Conservation (phyloP, 2,329 filamentous ascomycete species). For the Colletotrichum sp. region DNA sequence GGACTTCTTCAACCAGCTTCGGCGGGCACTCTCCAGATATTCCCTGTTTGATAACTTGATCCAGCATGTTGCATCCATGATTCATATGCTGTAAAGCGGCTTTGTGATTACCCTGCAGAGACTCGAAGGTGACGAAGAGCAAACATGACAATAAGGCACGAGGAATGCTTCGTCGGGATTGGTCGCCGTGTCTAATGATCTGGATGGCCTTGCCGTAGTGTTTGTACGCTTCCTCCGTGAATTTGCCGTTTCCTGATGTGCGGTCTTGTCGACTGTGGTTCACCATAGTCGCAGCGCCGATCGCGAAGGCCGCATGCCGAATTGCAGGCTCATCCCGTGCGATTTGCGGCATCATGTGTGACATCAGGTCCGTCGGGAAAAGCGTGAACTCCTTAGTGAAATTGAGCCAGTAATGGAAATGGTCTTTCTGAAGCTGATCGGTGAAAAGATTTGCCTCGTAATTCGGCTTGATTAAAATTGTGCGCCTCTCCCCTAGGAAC, state of each 20-base stretch:
- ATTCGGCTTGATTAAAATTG: not conserved
- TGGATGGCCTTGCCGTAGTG: conserved; percentile 46
- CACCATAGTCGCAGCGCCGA: conserved; percentile 33
- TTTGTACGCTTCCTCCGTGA: conserved; percentile 30
- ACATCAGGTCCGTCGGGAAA: conserved; percentile 1
- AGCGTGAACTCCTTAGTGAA: not conserved
- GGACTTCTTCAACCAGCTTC: not conserved
- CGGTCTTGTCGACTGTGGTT: conserved; percentile 33
- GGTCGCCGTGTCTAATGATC: conserved; percentile 33
- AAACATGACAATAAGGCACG: conserved; percentile 43
- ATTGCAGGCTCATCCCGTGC: conserved; percentile 27
- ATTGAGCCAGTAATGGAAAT: conserved; percentile 7
- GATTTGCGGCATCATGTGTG: conserved; percentile 21
- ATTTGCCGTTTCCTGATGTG: not conserved
- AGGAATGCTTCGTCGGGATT: conserved; percentile 34
- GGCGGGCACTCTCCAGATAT: not conserved
- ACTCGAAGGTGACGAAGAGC: conserved; percentile 45
- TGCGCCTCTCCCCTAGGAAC: not conserved
- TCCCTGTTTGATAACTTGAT: not conserved
- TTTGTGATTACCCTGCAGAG: conserved; percentile 40
- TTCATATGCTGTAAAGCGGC: conserved; percentile 43
- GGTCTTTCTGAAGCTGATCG: conserved; percentile 7
- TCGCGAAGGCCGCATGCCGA: conserved; percentile 43
- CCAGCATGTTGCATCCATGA: conserved; percentile 29
- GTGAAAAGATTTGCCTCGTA: not conserved